Evolutionary conservation across 2,329 filamentous ascomycete species (phyloP).

Genomic region (Conoideocrella luteorostrata): DNA sequence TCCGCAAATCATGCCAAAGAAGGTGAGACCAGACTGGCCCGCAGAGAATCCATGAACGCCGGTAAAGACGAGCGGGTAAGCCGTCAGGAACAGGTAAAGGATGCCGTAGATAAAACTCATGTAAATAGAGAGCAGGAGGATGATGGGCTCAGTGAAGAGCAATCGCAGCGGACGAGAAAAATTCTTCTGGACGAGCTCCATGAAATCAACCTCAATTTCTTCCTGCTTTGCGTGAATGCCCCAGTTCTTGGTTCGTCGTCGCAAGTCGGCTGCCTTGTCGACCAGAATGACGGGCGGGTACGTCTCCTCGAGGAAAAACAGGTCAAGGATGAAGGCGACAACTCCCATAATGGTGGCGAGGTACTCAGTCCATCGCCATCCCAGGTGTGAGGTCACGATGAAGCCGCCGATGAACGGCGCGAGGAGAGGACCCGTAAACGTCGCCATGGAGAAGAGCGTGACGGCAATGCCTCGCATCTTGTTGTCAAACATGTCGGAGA

Average conservation of each 20-base stretch:
- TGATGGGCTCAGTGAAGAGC: conserved; percentile 63
- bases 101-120: conserved; percentile 72
- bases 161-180: conserved; percentile 60
- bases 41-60: conserved; percentile 62
- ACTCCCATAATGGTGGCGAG: conserved; percentile 57
- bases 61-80: conserved; percentile 76
- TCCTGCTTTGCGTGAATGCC: conserved; percentile 67
- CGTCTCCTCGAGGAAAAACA: conserved; percentile 61
- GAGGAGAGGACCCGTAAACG: conserved; percentile 61
- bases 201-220: conserved; percentile 61
- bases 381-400: conserved; percentile 54
- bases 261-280: conserved; percentile 53
- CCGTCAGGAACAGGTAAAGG: conserved; percentile 79
- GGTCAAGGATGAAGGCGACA: conserved; percentile 49
- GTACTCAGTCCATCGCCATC: conserved; percentile 71
- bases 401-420: conserved; percentile 66
- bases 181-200: conserved; percentile 59
- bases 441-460: conserved; percentile 37
- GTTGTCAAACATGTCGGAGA: conserved; percentile 67
- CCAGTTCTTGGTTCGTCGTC: conserved; percentile 61
- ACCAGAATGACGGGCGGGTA: conserved; percentile 63
- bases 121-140: conserved; percentile 61
- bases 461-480: conserved; percentile 47
- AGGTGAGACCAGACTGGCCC: conserved; percentile 70
- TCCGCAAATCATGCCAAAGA: conserved; percentile 77